Evolutionary conservation across 352 stramenopile genomes (phyloP).

Genomic region (Pythium myriotylum): DNA sequence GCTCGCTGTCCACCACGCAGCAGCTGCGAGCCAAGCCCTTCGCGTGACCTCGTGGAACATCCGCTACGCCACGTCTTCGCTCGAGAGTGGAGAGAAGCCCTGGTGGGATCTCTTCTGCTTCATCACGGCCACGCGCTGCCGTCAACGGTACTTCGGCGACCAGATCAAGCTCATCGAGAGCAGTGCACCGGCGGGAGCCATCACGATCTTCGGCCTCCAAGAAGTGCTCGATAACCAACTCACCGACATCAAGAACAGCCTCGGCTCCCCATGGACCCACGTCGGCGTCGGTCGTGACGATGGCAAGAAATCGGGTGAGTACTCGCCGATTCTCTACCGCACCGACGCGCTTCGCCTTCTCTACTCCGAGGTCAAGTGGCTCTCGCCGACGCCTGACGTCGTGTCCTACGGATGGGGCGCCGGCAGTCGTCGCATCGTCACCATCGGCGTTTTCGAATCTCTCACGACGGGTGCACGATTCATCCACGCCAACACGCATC

Average conservation of each 20-base stretch:
- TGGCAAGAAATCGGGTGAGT: constrained; percentile 12
- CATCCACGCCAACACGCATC: constrained; percentile 24
- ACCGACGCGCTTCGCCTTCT: constrained; percentile 11
- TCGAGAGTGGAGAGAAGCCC: constrained; percentile 19
- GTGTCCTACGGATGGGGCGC: constrained; percentile 24
- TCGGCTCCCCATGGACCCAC: constrained; percentile 15
- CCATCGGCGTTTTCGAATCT: constrained; percentile 21
- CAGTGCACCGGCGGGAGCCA: constrained; percentile 6
- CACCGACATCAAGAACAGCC: constrained; percentile 22
- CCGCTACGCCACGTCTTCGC: constrained; percentile 17
- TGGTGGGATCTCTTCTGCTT: constrained; percentile 23
- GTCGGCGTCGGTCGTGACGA: constrained; percentile 21
- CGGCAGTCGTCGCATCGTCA: constrained; percentile 22
- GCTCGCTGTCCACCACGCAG: background rate
- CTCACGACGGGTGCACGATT: constrained; percentile 19
- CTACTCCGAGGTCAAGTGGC: constrained; percentile 22
- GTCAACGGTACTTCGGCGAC: constrained; percentile 11
- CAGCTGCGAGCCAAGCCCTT: constrained; percentile 8
- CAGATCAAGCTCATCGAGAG: constrained; percentile 4
- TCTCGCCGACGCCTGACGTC: constrained; percentile 23
- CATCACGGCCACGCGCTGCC: constrained; percentile 18
- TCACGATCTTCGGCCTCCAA: constrained; percentile 23
- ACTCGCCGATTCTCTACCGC: constrained; percentile 22
- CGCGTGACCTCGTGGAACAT: constrained; percentile 21
- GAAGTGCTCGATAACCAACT: constrained; percentile 26